These are phyloP conservation scores for Tricholoma hemisulphureum DNA, from an alignment of 768 basidiomycete genomes.

Conservation along the genomic window DNA sequence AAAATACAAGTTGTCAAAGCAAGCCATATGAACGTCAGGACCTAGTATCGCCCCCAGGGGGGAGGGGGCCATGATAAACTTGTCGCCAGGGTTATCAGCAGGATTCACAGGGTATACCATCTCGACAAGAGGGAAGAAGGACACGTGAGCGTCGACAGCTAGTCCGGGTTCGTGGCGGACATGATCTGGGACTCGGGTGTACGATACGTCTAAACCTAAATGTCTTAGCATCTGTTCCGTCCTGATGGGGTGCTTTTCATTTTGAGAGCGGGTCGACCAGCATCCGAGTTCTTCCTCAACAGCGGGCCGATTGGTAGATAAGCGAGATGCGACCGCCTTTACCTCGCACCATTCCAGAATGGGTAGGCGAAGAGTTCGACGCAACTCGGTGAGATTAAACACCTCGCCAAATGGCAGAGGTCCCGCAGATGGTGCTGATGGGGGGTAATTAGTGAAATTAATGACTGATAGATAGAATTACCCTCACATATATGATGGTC, in stretches of 20 bases:
- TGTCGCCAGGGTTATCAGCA: slow-evolving; percentile 17
- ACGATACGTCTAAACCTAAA: slow-evolving; percentile 36
- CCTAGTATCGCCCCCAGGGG: slow-evolving; percentile 22
- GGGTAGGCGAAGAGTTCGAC: slow-evolving; percentile 34
- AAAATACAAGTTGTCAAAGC: slow-evolving; percentile 35
- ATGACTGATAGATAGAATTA: neutral
- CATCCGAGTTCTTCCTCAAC: slow-evolving; percentile 26
- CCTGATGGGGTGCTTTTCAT: slow-evolving; percentile 22
- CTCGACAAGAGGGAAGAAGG: slow-evolving; percentile 29
- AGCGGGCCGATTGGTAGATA: slow-evolving; percentile 13
- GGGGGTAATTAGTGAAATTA: neutral
- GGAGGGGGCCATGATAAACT: slow-evolving; percentile 22
- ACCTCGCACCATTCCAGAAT: slow-evolving; percentile 51
- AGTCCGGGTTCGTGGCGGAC: slow-evolving; percentile 21
- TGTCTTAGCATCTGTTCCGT: slow-evolving; percentile 27
- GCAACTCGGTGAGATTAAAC: slow-evolving; percentile 41
- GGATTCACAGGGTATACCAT: slow-evolving; percentile 27
- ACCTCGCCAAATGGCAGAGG: slow-evolving; percentile 41
- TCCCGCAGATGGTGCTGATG: slow-evolving; percentile 30
- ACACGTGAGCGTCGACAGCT: slow-evolving; percentile 22
- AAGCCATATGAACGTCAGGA: slow-evolving; percentile 31
- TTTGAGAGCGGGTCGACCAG: slow-evolving; percentile 30
- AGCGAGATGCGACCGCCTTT: slow-evolving; percentile 31
- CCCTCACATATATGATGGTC: slow-evolving; percentile 36
- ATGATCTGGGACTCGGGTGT: slow-evolving; percentile 30